Evolutionary conservation across 2,329 filamentous ascomycete genomes (phyloP), one percentile per base, ranked within the genome.

Genomic region (Colletotrichum cordylinicola): DNA sequence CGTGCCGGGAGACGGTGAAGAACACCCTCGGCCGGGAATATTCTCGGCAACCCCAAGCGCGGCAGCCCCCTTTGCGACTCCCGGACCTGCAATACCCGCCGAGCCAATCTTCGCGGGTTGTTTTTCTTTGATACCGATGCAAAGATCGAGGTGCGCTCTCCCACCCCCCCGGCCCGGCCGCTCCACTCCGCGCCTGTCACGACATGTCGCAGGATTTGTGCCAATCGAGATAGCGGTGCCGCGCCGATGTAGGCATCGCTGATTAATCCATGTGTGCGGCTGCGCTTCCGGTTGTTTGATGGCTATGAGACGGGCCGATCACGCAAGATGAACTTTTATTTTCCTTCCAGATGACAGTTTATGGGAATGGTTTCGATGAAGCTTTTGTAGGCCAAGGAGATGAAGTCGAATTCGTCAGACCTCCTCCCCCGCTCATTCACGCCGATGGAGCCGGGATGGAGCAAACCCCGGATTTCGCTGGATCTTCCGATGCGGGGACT

Each of bases 171-270:
- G 35, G 43, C 43, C 43, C n/a, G 43, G n/a, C 43, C 31, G 27
- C 67, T 66, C 72, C 72, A 74, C 72, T 55, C 48, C n/a, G 55
- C 12, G 67, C 35, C 68, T 15, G 24, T 74, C 72, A 72, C 72
- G 72, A 74, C 72, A 74, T 74, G 60, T 74, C 24, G 61, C 72
- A 71, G 60, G 68, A 67, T 72, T 60, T 74, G 66, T 72, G 68
- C 67, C 52, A 74, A 74, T 72, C 37, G 58, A 27, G 67, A 61
- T 61, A 33, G 55, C 27, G 8, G 18, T 6, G 7, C 58, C 33
- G 65, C 15, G 35, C 29, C 72, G 43, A 74, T 60, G 48, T 61
- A 37, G 67, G n/a, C 37, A 39, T 67, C 35, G 70, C 58, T 72
- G 56, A 72, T 52, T 65, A 69, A 66, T 55, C 9, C 18, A 31